Evolutionary conservation across 2,329 filamentous ascomycete species (phyloP).

Genomic region (Ophiostoma pallidulum): DNA sequence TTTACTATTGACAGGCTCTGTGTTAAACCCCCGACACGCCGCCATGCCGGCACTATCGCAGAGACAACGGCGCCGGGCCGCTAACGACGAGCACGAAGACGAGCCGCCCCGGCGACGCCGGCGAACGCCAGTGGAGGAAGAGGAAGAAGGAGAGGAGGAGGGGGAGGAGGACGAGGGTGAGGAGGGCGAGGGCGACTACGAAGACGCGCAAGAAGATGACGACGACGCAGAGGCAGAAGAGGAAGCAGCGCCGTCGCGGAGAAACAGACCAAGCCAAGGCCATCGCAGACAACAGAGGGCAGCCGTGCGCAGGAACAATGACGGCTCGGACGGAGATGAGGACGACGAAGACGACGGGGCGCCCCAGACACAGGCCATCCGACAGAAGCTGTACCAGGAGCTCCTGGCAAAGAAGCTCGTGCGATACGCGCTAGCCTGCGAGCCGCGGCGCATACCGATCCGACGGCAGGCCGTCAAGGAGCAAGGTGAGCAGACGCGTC

Average conservation of each 20-base stretch:
- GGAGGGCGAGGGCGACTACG: neutral
- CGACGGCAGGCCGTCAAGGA: constrained; percentile 53
- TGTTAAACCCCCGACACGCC: too few relatives aligned
- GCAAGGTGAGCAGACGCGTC: constrained; percentile 37
- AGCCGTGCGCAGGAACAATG: neutral
- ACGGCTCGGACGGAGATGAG: constrained; percentile 1
- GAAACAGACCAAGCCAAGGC: neutral
- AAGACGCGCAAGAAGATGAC: neutral
- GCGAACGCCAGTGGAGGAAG: constrained; percentile 2
- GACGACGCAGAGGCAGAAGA: constrained; percentile 2
- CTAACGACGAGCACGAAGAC: constrained; percentile 6
- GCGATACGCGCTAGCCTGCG: constrained; percentile 58
- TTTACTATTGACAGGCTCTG: too few relatives aligned
- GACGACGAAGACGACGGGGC: neutral
- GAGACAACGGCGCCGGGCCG: constrained; percentile 2
- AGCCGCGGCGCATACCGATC: constrained; percentile 52
- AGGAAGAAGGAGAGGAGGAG: constrained; percentile 8
- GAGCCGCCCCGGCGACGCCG: constrained; percentile 8
- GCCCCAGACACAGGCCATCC: constrained; percentile 9
- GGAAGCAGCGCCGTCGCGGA: neutral
- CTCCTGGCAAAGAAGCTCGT: constrained; percentile 57
- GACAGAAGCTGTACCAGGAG: constrained; percentile 32
- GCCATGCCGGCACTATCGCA: constrained; percentile 12
- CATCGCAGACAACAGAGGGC: neutral
- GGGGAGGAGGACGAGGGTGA: neutral